Evolutionary conservation across 108 stramenopile genomes (phyloP), one percentile per base, ranked within the genome.

Genomic region (Stephanodiscus triporus): DNA sequence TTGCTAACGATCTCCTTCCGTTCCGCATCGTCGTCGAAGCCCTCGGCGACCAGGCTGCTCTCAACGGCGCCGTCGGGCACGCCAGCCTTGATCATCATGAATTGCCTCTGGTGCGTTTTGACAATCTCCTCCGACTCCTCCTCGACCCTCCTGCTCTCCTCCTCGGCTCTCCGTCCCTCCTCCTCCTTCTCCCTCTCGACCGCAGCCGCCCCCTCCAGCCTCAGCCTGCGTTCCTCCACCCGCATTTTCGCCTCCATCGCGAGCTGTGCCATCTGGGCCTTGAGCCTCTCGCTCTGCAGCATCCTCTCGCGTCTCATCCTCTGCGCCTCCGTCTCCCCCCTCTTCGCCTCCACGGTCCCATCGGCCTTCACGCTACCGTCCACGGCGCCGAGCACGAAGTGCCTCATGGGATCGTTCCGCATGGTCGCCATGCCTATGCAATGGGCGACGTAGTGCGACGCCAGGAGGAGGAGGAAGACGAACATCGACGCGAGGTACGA

Each of bases 21-120:
- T 22, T 53, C 81, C 70, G 66, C 70, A 43, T 72, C 74, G 8
- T 72, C 81, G 23, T 82, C 81, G 29, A 76, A 34, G 24, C 81
- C 81, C 70, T 75, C 75, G 29, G 73, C 55, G 11, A 70, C n/a
- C 3, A 82, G 72, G 4, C 70, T 70, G 36, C 72, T 75, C 38
- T 72, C 26, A 56, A 82, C 76, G 0, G 81, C 81, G 14, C 63
- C 81, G 0, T 82, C 81, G 36, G 81, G 81, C 19, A 82, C 81
- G n/a, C 81, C 81, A 14, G 81, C 81, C 70, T 82, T 82, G 42
- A 82, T 48, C 81, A 76, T 82, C 75, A 75, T 76, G 65, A 66
- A 82, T 68, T 82, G 81, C 63, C 74, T 55, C 51, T 56, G 55
- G 54, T 82, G 69, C 57, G 59, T 63, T 60, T 62, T 82, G 13